phyloP scores from a whole-genome alignment of 139 green algal genomes.

The Gonium pectorale region DNA sequence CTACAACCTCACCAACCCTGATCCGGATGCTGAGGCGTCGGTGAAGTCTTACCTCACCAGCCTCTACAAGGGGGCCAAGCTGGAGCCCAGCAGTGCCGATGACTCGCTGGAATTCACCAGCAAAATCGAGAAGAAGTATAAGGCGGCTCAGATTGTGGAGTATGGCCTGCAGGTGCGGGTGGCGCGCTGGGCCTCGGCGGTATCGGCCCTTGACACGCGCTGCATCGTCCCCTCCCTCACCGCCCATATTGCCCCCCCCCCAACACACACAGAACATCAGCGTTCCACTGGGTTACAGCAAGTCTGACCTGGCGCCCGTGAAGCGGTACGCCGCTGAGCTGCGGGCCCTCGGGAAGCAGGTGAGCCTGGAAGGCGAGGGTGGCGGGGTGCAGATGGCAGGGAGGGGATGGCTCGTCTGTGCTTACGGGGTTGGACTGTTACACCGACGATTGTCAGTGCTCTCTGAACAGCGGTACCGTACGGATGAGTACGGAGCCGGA shows the following conservation, averaged over 20 bases:
- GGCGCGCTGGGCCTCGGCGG: background rate
- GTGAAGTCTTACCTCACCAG: conserved; percentile 51
- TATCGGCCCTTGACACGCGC: background rate
- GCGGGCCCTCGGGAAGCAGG: conserved; percentile 57
- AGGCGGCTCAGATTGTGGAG: conserved; percentile 66
- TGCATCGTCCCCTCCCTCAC: background rate
- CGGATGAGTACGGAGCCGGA: too few species aligned
- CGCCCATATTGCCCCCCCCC: too few species aligned
- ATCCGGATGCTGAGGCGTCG: conserved; percentile 53
- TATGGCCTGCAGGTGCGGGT: conserved; percentile 59
- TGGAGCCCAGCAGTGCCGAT: conserved; percentile 35
- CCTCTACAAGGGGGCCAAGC: conserved; percentile 40
- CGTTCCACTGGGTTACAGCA: conserved; percentile 56
- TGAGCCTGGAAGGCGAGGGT: background rate
- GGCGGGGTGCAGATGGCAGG: background rate
- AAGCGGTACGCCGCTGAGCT: conserved; percentile 72
- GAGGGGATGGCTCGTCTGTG: too few species aligned
- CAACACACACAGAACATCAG: conserved; percentile 59
- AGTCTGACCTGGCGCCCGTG: conserved; percentile 48
- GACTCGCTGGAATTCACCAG: conserved; percentile 51
- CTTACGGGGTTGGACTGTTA: too few species aligned
- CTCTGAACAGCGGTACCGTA: too few species aligned
- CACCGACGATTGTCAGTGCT: too few species aligned
- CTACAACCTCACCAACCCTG: conserved; percentile 50
- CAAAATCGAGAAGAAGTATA: conserved; percentile 71